These are phyloP conservation scores for Cunninghamia lanceolata DNA, from an alignment of 75 land plant genomes.

Conservation along the genomic window DNA sequence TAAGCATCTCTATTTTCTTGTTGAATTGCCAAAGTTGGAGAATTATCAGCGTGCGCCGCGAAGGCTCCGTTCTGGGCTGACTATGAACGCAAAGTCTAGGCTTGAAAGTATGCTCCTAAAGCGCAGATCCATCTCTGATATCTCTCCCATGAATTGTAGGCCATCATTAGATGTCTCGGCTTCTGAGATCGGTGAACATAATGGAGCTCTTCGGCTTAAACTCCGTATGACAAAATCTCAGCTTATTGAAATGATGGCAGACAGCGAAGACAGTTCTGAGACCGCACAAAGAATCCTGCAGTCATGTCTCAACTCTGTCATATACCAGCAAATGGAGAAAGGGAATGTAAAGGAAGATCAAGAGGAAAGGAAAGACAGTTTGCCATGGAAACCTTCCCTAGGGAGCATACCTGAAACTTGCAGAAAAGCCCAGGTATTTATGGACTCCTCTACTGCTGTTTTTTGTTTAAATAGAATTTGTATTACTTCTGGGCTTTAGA, in stretches of 20 bases:
- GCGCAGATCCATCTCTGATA: slow-evolving; percentile 49
- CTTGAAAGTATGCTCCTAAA: slow-evolving; percentile 50
- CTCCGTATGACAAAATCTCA: slow-evolving; percentile 29
- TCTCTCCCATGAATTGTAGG: slow-evolving; percentile 13
- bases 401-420: neutral
- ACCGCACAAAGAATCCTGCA: slow-evolving; percentile 49
- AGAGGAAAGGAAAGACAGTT: neutral
- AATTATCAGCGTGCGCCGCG: slow-evolving; percentile 16
- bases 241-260: slow-evolving; percentile 34
- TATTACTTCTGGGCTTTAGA: neutral
- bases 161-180: too few relatives aligned
- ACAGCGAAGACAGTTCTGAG: slow-evolving; percentile 36
- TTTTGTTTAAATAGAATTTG: neutral
- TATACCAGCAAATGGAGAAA: neutral
- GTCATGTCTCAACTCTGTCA: neutral
- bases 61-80: slow-evolving; percentile 49
- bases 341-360: neutral
- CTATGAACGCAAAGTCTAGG: slow-evolving; percentile 53
- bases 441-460: neutral
- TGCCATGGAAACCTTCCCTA: neutral
- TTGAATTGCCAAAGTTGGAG: slow-evolving; percentile 8
- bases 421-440: neutral
- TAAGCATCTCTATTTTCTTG: too few relatives aligned
- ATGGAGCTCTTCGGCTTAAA: too few relatives aligned
- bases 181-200: too few relatives aligned